Evolutionary conservation across 805 yeast genomes (phyloP), one percentile per base, ranked within the genome.

Genomic region (Suhomyces pyralidae): DNA sequence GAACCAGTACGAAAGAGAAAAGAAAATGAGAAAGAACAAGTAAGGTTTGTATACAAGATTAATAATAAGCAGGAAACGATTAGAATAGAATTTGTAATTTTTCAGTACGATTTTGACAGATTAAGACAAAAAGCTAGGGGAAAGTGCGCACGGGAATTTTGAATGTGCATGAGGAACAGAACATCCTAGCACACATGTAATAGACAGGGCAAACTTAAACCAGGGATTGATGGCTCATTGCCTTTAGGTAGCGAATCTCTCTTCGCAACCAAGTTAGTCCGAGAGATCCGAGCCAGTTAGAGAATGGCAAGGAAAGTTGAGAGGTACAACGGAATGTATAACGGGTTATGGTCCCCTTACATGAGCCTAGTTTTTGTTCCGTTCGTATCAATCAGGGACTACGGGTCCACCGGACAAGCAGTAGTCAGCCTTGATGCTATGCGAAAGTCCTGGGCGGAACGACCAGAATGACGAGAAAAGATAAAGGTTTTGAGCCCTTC

Each of bases 1-100:
- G 79, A 92, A 94, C 68, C 85, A 85, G 61, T 93, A 93, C 69
- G 97, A 91, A 66, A 81, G 91, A 55, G 97, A 92, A 65, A 88
- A 83, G 77, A 83, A 80, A 66, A 74, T 76, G 55, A 81, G 91
- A 62, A 81, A 81, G 65, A 38, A 38, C 42, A 38, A 38, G 24
- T 38, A 38, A 24, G 22, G 22, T 4, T 38, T 17, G 12, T 17
- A 38, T 17, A 17, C 7, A 19, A 10, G 15, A 38, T 5, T 10
- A 38, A 38, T 38, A 38, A 38, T 6, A 38, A 19, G 42, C 20
- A 38, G 32, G 32, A 28, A 9, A 10, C 32, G 32, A 28, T 2
- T 28, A 28, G n/a, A 10, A 3, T 28, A 12, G 14, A 9, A 28
- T 28, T 12, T 28, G 32, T 28, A 28, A 28, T n/a, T 32, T 32